phyloP scores from a whole-genome alignment of 2,329 filamentous ascomycete species.

The Neonectria magnoliae region DNA sequence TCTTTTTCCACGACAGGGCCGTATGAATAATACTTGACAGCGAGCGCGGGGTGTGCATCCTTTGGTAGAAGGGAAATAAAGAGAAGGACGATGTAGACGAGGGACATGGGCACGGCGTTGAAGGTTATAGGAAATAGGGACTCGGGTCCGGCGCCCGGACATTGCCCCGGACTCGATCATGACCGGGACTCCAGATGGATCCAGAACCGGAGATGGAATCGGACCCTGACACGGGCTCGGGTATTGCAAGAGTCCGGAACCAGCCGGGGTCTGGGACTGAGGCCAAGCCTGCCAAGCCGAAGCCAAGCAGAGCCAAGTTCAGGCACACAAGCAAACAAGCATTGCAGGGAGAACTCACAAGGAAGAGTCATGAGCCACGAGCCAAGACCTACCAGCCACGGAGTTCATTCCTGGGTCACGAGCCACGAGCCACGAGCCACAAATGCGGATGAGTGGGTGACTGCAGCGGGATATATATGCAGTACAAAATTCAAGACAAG shows the following conservation, averaged over 20 bases:
- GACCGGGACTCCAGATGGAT: too few relatives aligned
- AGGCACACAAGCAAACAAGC: neutral
- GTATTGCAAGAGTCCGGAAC: neutral
- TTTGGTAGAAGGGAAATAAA: constrained; percentile 4
- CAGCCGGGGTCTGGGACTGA: constrained; percentile 7
- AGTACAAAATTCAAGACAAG: too few relatives aligned
- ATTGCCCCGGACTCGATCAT: neutral
- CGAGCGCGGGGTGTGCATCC: neutral
- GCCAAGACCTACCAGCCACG: neutral
- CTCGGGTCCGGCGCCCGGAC: constrained; percentile 3
- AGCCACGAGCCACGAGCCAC: neutral
- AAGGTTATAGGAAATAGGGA: neutral
- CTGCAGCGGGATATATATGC: too few relatives aligned
- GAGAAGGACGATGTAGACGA: constrained; percentile 8
- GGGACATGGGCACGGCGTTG: constrained; percentile 15
- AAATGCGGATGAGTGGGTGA: neutral
- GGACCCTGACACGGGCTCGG: neutral
- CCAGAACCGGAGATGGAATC: neutral
- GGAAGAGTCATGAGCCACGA: neutral
- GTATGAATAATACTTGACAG: constrained; percentile 1
- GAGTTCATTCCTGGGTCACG: neutral
- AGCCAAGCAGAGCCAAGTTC: neutral
- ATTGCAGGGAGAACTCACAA: neutral
- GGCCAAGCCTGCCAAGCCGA: neutral
- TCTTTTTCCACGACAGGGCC: neutral